Evolutionary conservation across 352 stramenopile species (phyloP).

Genomic region (Globisporangium okanoganense): DNA sequence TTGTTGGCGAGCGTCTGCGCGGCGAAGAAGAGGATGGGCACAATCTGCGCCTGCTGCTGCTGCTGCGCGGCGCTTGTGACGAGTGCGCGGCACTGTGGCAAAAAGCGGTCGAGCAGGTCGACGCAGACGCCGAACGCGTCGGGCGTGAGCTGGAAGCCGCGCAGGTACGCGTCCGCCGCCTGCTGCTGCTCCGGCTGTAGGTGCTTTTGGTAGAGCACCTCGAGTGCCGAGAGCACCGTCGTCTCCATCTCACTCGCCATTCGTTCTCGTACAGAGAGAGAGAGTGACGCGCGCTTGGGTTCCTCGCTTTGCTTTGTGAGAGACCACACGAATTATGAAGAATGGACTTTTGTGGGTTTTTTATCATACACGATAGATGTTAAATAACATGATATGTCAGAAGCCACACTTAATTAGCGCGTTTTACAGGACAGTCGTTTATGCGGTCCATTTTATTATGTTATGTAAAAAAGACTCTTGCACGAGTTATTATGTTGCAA

Average conservation of each 20-base stretch:
- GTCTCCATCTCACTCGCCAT: conserved; percentile 17
- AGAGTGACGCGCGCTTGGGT: neutral
- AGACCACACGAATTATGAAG: too few relatives aligned
- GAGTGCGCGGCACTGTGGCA: conserved; percentile 19
- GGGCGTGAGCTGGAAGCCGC: conserved; percentile 75
- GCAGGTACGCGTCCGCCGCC: conserved; percentile 69
- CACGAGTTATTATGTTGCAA: neutral
- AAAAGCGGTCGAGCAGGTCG: conserved; percentile 54
- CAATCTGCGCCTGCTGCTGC: conserved; percentile 18
- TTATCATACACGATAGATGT: too few relatives aligned
- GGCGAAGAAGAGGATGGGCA: conserved; percentile 73
- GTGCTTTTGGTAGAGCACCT: conserved; percentile 60
- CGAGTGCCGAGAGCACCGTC: conserved; percentile 43
- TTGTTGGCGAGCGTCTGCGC: conserved; percentile 83
- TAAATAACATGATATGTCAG: too few relatives aligned
- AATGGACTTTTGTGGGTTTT: too few relatives aligned
- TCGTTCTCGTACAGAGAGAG: neutral
- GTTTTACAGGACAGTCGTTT: too few relatives aligned
- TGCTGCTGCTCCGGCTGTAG: conserved; percentile 50
- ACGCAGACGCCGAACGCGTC: conserved; percentile 71
- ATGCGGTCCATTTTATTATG: too few relatives aligned
- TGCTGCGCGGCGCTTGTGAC: conserved; percentile 1
- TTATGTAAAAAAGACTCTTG: neutral
- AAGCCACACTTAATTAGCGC: too few relatives aligned
- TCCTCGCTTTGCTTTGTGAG: neutral